A percentile compares a stretch with the other conserved stretches of the same genome.
Evolutionary conservation across 2,329 filamentous ascomycete genomes (phyloP).

Genomic region (Apiospora arundinis): DNA sequence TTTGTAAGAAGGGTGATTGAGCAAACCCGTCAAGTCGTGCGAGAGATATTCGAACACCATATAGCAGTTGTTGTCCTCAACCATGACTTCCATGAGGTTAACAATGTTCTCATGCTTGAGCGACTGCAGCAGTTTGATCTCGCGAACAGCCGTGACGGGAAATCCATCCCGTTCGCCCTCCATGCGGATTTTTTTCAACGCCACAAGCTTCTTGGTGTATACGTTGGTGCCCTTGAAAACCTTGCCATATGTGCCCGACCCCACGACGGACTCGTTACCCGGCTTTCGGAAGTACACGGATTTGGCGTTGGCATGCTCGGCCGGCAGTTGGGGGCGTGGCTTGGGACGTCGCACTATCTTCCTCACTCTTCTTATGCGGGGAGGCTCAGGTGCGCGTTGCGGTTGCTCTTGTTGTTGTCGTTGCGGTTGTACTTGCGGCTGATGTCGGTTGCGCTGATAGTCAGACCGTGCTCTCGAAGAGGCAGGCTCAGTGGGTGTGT

Average conservation of each 20-base stretch:
- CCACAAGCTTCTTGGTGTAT: conserved; percentile 84
- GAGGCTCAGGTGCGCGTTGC: conserved; percentile 38
- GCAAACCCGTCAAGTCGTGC: conserved; percentile 90
- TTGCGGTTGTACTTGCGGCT: conserved; percentile 22
- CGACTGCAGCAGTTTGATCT: conserved; percentile 91
- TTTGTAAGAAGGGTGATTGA: conserved; percentile 93
- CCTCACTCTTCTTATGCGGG: conserved; percentile 68
- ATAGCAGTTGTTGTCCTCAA: conserved; percentile 97
- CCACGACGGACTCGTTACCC: conserved; percentile 96
- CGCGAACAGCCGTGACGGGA: conserved; percentile 86
- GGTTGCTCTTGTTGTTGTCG: conserved; percentile 24
- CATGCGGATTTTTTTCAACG: conserved; percentile 91
- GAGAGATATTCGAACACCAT: conserved; percentile 99
- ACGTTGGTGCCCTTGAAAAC: conserved; percentile 94
- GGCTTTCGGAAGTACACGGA: conserved; percentile 95
- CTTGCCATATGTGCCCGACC: conserved; percentile 94
- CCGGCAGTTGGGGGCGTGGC: conserved; percentile 74
- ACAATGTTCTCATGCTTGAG: conserved; percentile 84
- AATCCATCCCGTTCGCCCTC: conserved; percentile 91
- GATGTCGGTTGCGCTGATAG: conserved; percentile 36
- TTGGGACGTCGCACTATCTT: conserved; percentile 75
- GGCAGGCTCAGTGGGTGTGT: conserved; percentile 40
- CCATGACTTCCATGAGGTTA: conserved; percentile 89
- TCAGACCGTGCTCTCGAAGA: conserved; percentile 40
- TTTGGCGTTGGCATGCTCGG: conserved; percentile 78